Evolutionary conservation across 805 yeast genomes (phyloP), one percentile per base, ranked within the genome.

Genomic region (Komagataella pseudopastoris): DNA sequence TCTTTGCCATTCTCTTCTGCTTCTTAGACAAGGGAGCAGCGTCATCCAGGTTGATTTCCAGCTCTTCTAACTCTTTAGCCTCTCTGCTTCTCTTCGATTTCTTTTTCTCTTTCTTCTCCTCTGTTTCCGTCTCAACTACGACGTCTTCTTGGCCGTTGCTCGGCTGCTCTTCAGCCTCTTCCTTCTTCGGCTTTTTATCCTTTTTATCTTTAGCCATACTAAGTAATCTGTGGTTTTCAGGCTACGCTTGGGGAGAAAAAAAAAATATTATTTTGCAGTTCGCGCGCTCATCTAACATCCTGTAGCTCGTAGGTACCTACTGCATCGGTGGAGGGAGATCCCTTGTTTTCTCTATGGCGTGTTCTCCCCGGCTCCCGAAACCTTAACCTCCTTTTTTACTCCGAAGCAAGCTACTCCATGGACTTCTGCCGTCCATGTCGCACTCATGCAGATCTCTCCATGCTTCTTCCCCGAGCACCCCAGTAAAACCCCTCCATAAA

Each of bases 11-110:
- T 69, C 98, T 84, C 60, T 85, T 84, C 66, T 91, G 96, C 65
- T 93, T 91, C 66, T 88, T 90, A 10, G 96, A 89, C 49, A 90
- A 71, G 1, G 99, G 97, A 12, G 85, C 77, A 5, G 88, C 81
- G 49, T 80, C 85, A 22, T 71, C 68, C 51, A 85, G 68, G 60
- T 85, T 85, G 54, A 85, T 84, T 57, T 80, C 86, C 50, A 85
- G 74, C 60, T 83, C 88, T 45, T 75, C 79, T 10, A 66, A 55
- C 4, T 66, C 67, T 55, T 71, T 74, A 16, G 70, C 72, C 47
- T 68, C 69, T 56, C 60, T 55, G 53, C 54, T 61, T 24, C 51
- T 49, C 52, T 61, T 62, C 48, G 60, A 59, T 44, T 58, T 59
- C 48, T 62, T 59, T 22, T 53, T 55, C 30, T 57, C 56, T 48